phyloP scores from a whole-genome alignment of 371 early-diverging fungal species.

The Circinella minor region DNA sequence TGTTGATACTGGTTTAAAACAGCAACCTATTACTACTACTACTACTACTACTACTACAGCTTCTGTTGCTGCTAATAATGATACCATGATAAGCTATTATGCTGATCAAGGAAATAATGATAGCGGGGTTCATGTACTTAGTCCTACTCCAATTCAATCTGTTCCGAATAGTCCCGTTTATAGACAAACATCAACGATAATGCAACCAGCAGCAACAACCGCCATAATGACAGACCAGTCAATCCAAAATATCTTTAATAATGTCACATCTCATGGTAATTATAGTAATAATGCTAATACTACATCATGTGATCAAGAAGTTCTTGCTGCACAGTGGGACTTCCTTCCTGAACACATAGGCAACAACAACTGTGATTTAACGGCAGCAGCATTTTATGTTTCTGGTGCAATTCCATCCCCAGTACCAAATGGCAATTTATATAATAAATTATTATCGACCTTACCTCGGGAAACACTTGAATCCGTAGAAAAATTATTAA shows the following conservation, averaged over 20 bases:
- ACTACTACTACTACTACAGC: not conserved
- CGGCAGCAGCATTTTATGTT: not conserved
- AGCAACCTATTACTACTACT: too few species aligned
- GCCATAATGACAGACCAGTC: too few species aligned
- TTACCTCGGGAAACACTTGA: constrained; percentile 40
- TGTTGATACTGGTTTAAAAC: too few species aligned
- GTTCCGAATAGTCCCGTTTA: constrained; percentile 3
- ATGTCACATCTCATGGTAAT: not conserved
- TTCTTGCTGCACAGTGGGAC: not conserved
- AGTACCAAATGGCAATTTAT: constrained; percentile 31
- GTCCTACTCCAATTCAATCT: not conserved
- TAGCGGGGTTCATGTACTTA: too few species aligned
- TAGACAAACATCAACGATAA: not conserved
- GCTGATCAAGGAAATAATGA: not conserved
- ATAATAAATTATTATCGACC: constrained; percentile 36
- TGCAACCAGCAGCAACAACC: too few species aligned
- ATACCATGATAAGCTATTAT: not conserved
- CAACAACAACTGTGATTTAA: too few species aligned
- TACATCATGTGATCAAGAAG: not conserved
- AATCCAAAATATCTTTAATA: not conserved
- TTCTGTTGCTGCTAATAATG: too few species aligned
- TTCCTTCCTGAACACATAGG: not conserved
- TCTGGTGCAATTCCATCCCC: not conserved
- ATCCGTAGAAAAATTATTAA: constrained; percentile 35
- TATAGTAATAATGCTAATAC: too few species aligned